Percentiles rank a stretch among this genome's conserved stretches.
Evolutionary conservation across 345 rosid genomes (phyloP).

Genomic region (Eucalyptus globulus): DNA sequence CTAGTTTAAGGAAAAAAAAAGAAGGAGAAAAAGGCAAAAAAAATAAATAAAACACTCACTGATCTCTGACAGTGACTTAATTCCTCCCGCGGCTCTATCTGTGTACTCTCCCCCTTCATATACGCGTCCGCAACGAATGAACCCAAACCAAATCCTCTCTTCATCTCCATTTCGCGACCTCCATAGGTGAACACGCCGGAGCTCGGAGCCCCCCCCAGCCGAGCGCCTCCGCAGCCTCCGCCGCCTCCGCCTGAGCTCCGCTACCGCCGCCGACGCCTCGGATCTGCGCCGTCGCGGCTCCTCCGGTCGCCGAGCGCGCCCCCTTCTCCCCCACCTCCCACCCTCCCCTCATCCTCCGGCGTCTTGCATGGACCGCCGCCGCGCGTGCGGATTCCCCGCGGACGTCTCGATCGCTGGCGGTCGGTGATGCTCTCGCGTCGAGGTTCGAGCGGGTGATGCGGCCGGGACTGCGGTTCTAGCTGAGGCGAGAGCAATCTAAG

Average conservation of each 20-base stretch:
- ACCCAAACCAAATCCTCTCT: background rate
- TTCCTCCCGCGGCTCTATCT: background rate
- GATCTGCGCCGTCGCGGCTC: background rate
- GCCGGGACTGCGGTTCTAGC: background rate
- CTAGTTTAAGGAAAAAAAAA: background rate
- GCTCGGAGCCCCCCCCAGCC: background rate
- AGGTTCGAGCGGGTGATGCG: background rate
- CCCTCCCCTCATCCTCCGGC: too few species aligned
- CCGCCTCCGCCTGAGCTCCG: background rate
- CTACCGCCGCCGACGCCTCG: background rate
- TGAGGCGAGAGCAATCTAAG: background rate
- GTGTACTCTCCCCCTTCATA: background rate
- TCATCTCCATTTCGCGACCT: background rate
- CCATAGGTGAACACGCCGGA: background rate
- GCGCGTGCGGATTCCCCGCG: background rate
- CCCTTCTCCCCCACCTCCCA: background rate
- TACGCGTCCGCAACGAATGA: background rate
- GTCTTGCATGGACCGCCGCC: background rate
- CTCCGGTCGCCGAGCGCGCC: background rate
- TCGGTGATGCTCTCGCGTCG: background rate
- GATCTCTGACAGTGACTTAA: constrained; percentile 1
- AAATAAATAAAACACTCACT: background rate
- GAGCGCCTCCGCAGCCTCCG: background rate
- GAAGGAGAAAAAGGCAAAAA: background rate
- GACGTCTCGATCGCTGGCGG: background rate